These are phyloP conservation scores for Coemansia sp. DNA, from an alignment of 192 early-diverging fungal genomes.

Conservation along the genomic window DNA sequence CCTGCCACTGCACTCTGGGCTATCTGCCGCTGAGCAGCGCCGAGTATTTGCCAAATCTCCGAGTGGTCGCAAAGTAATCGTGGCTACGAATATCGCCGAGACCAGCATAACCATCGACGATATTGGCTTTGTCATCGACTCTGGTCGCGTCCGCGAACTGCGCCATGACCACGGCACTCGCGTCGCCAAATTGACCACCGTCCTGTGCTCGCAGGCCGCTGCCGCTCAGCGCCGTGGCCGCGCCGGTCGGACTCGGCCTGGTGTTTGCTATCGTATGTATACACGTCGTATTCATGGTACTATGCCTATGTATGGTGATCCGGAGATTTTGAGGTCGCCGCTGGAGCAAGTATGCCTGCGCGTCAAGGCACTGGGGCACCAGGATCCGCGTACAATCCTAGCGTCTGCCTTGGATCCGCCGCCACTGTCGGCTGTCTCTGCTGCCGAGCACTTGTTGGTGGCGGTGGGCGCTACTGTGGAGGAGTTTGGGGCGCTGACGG, in stretches of 20 bases:
- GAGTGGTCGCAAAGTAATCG: constrained; percentile 78
- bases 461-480: constrained; percentile 63
- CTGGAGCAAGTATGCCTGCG: constrained; percentile 82
- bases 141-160: constrained; percentile 69
- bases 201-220: constrained; percentile 61
- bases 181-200: constrained; percentile 64
- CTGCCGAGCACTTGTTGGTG: constrained; percentile 64
- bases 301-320: constrained; percentile 67
- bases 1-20: constrained; percentile 66
- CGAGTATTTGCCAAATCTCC: constrained; percentile 55
- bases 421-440: constrained; percentile 56
- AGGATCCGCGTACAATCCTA: constrained; percentile 63
- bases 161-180: constrained; percentile 60
- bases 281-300: constrained; percentile 55
- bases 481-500: constrained; percentile 61
- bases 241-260: constrained; percentile 79
- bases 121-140: constrained; percentile 73
- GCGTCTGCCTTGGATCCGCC: constrained; percentile 70
- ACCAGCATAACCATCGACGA: constrained; percentile 69
- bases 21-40: constrained; percentile 61
- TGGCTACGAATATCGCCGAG: constrained; percentile 92
- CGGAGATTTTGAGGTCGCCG: constrained; percentile 83
- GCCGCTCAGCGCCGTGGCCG: constrained; percentile 76
- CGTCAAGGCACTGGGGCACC: constrained; percentile 69
- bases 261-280: constrained; percentile 80